Conservation (phyloP, 2,329 filamentous ascomycete species). For the Pseudocercospora fuligena region DNA sequence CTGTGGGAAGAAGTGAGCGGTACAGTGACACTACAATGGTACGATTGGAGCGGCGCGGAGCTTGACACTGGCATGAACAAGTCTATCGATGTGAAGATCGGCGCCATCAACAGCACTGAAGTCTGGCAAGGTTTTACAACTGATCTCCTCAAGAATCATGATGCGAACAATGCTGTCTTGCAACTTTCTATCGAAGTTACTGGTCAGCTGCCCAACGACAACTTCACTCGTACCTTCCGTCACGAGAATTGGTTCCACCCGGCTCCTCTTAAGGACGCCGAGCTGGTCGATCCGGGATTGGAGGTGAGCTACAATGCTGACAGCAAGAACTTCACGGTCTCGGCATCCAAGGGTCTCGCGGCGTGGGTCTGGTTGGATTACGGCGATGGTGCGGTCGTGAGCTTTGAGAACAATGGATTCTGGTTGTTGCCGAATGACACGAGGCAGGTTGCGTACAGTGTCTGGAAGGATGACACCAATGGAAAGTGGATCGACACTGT, state of each 20-base stretch:
- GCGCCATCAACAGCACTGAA: conserved; percentile 58
- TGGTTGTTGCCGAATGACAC: conserved; percentile 53
- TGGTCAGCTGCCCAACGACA: conserved; percentile 55
- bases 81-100: conserved; percentile 50
- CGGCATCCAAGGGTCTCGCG: conserved; percentile 54
- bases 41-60: conserved; percentile 53
- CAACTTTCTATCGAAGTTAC: conserved; percentile 51
- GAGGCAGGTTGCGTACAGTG: conserved; percentile 52
- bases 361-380: conserved; percentile 63
- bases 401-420: conserved; percentile 61
- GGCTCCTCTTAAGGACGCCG: conserved; percentile 50
- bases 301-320: conserved; percentile 42
- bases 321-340: conserved; percentile 51
- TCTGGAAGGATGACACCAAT: conserved; percentile 51
- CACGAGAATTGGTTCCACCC: conserved; percentile 60
- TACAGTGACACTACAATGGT: conserved; percentile 57
- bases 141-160: conserved; percentile 39
- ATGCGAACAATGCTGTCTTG: conserved; percentile 49
- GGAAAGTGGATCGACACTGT: conserved; percentile 54
- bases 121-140: conserved; percentile 49
- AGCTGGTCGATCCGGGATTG: conserved; percentile 57
- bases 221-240: conserved; percentile 48
- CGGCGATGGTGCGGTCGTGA: conserved; percentile 54
- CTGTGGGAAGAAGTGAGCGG: conserved; percentile 58
- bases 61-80: conserved; percentile 45